Conservation (phyloP, 352 stramenopile genomes). For the Phytophthora palmivora region DNA sequence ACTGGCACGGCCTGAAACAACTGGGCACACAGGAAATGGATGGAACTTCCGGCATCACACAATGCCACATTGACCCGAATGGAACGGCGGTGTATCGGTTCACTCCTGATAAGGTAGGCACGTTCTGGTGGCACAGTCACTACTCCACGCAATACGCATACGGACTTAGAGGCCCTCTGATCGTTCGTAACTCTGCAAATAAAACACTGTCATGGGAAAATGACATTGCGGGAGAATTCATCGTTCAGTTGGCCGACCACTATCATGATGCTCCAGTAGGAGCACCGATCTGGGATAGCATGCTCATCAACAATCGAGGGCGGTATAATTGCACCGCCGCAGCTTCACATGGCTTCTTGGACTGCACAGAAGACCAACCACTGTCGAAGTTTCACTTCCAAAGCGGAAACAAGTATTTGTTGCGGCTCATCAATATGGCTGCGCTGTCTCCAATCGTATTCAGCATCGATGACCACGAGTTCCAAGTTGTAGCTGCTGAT, state of each 20-base stretch:
- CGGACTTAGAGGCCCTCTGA: constrained; percentile 29
- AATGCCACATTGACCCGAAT: constrained; percentile 29
- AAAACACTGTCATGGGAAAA: constrained; percentile 7
- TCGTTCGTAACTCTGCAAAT: constrained; percentile 19
- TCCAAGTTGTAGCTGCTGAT: constrained; percentile 38
- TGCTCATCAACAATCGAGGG: constrained; percentile 36
- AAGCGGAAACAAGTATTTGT: constrained; percentile 19
- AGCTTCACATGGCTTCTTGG: background rate
- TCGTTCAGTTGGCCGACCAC: constrained; percentile 28
- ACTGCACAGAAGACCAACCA: constrained; percentile 24
- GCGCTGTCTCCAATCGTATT: constrained; percentile 30
- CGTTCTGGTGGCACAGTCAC: constrained; percentile 42
- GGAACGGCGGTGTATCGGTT: constrained; percentile 26
- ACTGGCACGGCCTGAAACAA: constrained; percentile 38
- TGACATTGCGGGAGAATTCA: constrained; percentile 24
- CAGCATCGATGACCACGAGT: constrained; percentile 37
- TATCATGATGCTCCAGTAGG: constrained; percentile 13
- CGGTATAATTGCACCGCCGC: constrained; percentile 33
- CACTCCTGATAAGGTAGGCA: constrained; percentile 25
- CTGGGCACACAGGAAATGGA: constrained; percentile 36
- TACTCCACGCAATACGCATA: constrained; percentile 30
- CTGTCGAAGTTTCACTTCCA: constrained; percentile 27
- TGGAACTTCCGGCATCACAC: constrained; percentile 31
- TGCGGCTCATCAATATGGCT: constrained; percentile 35
- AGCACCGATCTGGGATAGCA: constrained; percentile 25